Evolutionary conservation across 768 basidiomycete genomes (phyloP).

Genomic region (Rhizopogon vinicolor): DNA sequence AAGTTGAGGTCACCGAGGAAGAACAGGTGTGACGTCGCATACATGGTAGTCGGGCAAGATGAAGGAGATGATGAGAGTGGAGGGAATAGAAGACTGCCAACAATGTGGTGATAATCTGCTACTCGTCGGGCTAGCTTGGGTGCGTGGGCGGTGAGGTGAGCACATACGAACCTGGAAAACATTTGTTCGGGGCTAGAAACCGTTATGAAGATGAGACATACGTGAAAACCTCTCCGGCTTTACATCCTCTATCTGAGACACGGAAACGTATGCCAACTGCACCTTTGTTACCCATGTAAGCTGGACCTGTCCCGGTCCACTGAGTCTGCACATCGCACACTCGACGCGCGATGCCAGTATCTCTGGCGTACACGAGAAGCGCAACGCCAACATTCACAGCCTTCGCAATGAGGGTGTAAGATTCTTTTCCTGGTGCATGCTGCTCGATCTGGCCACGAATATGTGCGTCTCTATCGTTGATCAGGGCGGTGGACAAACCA

Average conservation of each 20-base stretch:
- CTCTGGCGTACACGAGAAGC: slow-evolving; percentile 80
- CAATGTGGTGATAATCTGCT: slow-evolving; percentile 78
- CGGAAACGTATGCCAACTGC: slow-evolving; percentile 87
- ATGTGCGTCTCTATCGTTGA: slow-evolving; percentile 63
- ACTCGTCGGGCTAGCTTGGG: slow-evolving; percentile 61
- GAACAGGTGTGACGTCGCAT: slow-evolving; percentile 86
- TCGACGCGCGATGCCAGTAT: slow-evolving; percentile 56
- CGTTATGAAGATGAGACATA: slow-evolving; percentile 33
- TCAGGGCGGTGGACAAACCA: slow-evolving; percentile 67
- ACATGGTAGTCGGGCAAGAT: slow-evolving; percentile 53
- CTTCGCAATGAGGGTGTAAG: slow-evolving; percentile 74
- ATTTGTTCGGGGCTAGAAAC: not conserved
- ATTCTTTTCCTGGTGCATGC: slow-evolving; percentile 66
- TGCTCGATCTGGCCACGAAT: slow-evolving; percentile 72
- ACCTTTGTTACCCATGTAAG: slow-evolving; percentile 91
- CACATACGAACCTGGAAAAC: slow-evolving; percentile 74
- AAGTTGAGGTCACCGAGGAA: slow-evolving; percentile 95
- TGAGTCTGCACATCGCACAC: slow-evolving; percentile 65
- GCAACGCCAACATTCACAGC: slow-evolving; percentile 86
- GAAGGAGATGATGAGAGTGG: slow-evolving; percentile 39
- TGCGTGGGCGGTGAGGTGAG: slow-evolving; percentile 85
- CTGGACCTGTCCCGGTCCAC: slow-evolving; percentile 72
- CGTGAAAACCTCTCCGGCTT: slow-evolving; percentile 78
- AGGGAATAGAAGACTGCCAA: slow-evolving; percentile 73
- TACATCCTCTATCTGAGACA: slow-evolving; percentile 49